A percentile compares a stretch with the other conserved stretches of the same genome.
Conservation (phyloP, 2,329 filamentous ascomycete species). For the Trichoderma aggressivum region DNA sequence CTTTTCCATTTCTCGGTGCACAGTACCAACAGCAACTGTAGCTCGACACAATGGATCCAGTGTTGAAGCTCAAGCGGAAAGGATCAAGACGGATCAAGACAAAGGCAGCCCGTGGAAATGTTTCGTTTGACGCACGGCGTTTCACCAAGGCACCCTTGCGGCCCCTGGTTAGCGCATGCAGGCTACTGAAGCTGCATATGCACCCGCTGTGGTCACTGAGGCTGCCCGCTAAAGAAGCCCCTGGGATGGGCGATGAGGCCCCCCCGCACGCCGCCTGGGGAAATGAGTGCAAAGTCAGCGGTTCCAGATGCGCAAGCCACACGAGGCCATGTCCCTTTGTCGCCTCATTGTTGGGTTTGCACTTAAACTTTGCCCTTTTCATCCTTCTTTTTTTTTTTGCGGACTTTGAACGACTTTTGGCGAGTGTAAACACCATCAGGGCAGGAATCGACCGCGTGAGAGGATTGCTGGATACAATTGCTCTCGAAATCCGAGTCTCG, state of each 20-base stretch:
- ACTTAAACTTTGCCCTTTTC: conserved; percentile 4
- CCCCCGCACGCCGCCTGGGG: not conserved
- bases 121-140: conserved; percentile 8
- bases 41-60: not conserved
- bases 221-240: not conserved
- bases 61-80: not conserved
- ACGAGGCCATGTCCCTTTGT: not conserved
- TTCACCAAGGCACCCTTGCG: not conserved
- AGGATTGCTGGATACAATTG: not conserved
- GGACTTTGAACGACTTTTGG: not conserved
- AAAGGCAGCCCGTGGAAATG: not conserved
- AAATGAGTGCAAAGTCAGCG: not conserved
- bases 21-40: not conserved
- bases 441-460: not conserved
- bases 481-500: not conserved
- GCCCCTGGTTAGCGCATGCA: not conserved
- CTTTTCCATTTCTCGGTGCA: not conserved
- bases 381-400: not conserved
- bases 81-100: not conserved
- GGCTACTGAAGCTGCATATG: conserved; percentile 1
- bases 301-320: not conserved
- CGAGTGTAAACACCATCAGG: not conserved
- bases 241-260: not conserved
- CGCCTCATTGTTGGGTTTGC: not conserved
- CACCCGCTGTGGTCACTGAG: conserved; percentile 1